Evolutionary conservation across 2,329 filamentous ascomycete genomes (phyloP).

Genomic region (Alternaria sp.): DNA sequence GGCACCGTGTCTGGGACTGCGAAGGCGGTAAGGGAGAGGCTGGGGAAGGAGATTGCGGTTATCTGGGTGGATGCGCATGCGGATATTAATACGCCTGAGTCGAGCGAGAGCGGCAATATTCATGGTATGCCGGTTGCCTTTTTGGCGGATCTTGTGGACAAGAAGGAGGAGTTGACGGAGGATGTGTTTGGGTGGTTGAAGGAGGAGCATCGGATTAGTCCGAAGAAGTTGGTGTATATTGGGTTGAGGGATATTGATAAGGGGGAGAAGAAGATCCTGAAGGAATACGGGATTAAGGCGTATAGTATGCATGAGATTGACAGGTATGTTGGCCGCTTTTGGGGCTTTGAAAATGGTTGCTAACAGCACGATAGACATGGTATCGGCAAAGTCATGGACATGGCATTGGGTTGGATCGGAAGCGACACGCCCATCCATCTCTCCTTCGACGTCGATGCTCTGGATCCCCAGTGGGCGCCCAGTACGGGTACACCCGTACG

Average conservation of each 20-base stretch:
- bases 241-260: constrained; percentile 89
- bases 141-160: constrained; percentile 80
- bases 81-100: constrained; percentile 97
- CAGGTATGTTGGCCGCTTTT: constrained; percentile 59
- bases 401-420: constrained; percentile 97
- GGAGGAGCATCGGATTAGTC: constrained; percentile 71
- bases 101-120: constrained; percentile 87
- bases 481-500: constrained; percentile 94
- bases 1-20: constrained; percentile 89
- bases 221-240: constrained; percentile 94
- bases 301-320: constrained; percentile 99
- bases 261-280: constrained; percentile 91
- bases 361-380: constrained; percentile 67
- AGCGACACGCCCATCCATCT: constrained; percentile 95
- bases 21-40: constrained; percentile 81
- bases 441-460: constrained; percentile 94
- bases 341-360: too few relatives aligned
- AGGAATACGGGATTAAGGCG: constrained; percentile 88
- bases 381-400: constrained; percentile 94
- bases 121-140: constrained; percentile 98
- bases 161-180: constrained; percentile 69
- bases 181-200: constrained; percentile 91
- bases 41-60: constrained; percentile 84
- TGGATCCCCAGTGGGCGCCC: constrained; percentile 95
- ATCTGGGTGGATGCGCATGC: constrained; percentile 99